Base-by-base conservation (phyloP, 2,329 filamentous ascomycete genomes). In the Colletotrichum filicis region DNA sequence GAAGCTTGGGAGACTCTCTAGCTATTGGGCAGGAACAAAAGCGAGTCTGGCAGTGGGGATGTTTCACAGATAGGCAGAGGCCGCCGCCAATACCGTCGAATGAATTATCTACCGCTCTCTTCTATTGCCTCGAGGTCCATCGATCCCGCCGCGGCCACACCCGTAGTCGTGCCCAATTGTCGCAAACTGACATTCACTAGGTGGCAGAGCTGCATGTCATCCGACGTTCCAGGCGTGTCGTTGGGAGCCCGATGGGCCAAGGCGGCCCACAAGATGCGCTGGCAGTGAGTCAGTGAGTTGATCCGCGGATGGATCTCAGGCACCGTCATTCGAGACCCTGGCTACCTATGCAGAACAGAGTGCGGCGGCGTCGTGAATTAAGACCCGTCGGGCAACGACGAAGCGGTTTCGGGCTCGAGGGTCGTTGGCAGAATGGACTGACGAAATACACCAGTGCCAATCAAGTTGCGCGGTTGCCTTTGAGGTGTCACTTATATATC, bases 271-370 rank as follows among this genome's bases (percentile, higher is more conserved):
- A 69, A 30, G 32, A 56, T 73, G 66, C 49, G 71, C 35, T 73
- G 71, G 71, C 71, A 71, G 66, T 72, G 70, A 72, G 66, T 72
- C 70, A 70, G 71, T 70, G 46, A 60, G n/a, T 60, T 30, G 56
- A 53, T 61, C 55, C 66, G 61, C 56, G 71, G 66, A 57, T 66
- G 66, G 56, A 65, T 71, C 71, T 71, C 66, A 73, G 66, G 71
- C 56, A 71, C 37, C 66, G 57, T 57, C 71, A 66, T 61, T 61
- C 16, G 49, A 37, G 32, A 58, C 46, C 56, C 59, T 69, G 28
- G 69, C 30, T 42, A 49, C 42, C 42, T 49, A 26, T 46, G 59
- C 49, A 55, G 35, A 65, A 57, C 66, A 65, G 60, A 60, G 46
- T 60, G 53, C 19, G 46, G 19, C 37, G 26, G 52, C 19, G 12